Base-by-base conservation (phyloP, 495 filamentous ascomycete species). In the Daldinia decipiens region DNA sequence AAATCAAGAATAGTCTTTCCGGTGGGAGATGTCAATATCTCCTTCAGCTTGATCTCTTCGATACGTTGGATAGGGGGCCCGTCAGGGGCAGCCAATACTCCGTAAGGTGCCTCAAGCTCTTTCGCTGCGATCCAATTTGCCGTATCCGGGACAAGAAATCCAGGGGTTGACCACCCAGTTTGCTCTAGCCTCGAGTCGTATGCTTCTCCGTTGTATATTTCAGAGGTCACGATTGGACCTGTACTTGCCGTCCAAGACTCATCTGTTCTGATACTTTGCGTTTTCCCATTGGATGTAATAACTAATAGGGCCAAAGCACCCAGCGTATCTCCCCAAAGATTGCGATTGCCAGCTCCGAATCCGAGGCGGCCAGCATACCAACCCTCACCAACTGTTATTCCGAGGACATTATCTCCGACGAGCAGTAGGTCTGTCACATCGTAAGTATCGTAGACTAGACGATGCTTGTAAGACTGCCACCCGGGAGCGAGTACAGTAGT, bases 311-410 rank as follows among this genome's bases (percentile, higher is more conserved):
- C 83, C 12, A 87, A 65, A 3, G 83, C 38, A 0, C 78, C 86
- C 17, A 87, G 61, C 11, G 74, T 73, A 54, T 86, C 80, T 0
- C 85, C 86, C 62, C 82, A 88, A 21, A 84, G 51, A 52, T 82
- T 78, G 5, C 75, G 67, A 15, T 4, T 36, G 4, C 68, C 62
- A 2, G 74, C 78, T 8, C 56, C 63, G 27, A 79, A 83, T 0
- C 86, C 86, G 11, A 88, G 70, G n/a, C 84, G 78, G 12, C 82
- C 83, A 4, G 81, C 70, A 73, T 79, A 87, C 87, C 87, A 88
- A 0, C 86, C 87, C 54, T 88, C 87, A 0, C 79, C 84, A 17
- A 87, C 82, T 31, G 83, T 80, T 5, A 83, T 83, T 0, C 81
- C 83, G 56, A 88, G 77, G 0, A 72, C 78, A 71, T 87, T 87